Evolutionary conservation across 2,329 filamentous ascomycete genomes (phyloP).

Genomic region (Tolypocladium tropicale): DNA sequence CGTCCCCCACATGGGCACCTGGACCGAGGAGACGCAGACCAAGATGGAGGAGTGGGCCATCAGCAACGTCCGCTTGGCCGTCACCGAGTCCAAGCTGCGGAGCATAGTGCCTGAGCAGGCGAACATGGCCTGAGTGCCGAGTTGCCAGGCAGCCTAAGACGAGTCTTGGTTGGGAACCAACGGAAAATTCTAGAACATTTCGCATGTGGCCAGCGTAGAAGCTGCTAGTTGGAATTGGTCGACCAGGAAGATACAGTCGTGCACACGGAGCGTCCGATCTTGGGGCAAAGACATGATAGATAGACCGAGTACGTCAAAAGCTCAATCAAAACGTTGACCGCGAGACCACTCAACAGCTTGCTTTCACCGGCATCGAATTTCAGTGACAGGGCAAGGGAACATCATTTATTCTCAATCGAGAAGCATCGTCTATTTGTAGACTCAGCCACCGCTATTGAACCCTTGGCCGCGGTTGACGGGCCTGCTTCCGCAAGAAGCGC

Average conservation of each 20-base stretch:
- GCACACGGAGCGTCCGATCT: background rate
- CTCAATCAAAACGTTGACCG: background rate
- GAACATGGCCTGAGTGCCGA: conserved; percentile 11
- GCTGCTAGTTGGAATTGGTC: background rate
- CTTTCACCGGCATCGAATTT: background rate
- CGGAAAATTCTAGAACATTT: background rate
- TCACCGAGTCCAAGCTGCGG: conserved; percentile 52
- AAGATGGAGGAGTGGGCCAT: conserved; percentile 72
- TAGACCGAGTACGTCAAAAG: background rate
- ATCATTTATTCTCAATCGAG: conserved; percentile 4
- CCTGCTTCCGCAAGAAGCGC: conserved; percentile 9
- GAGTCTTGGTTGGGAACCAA: background rate
- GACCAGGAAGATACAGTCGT: too few species aligned
- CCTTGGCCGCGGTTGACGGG: conserved; percentile 35
- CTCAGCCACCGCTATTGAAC: conserved; percentile 12
- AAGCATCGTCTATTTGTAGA: conserved; percentile 10
- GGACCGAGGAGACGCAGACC: conserved; percentile 54
- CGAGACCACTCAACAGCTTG: background rate
- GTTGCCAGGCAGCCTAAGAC: background rate
- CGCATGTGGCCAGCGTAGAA: background rate
- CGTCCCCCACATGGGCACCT: conserved; percentile 80
- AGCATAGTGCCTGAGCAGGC: conserved; percentile 65
- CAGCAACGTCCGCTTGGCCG: conserved; percentile 53
- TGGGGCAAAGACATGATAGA: background rate
- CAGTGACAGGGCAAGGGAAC: background rate